Evolutionary conservation across 805 yeast species (phyloP), one percentile per base, ranked within the genome.

Genomic region (Zygosaccharomyces pseudorouxii): DNA sequence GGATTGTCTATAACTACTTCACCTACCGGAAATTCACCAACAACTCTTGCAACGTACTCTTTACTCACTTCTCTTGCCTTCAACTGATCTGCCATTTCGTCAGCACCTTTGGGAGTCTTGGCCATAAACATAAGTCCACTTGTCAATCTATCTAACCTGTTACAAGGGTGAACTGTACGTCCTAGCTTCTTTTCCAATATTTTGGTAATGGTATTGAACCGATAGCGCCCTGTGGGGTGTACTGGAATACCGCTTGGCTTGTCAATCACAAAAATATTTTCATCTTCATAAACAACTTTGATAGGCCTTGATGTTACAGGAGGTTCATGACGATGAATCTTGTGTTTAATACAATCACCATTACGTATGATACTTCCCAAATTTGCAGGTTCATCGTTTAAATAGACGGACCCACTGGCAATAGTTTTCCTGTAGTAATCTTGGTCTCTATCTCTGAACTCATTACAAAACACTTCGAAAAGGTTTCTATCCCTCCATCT

Each of bases 181-280:
- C 83, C 84, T 50, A 74, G 64, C 57, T 90, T 95, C 47, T 80
- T 79, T 64, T 87, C 83, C 55, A 93, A 67, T 3, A 89, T 79
- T 63, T 82, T 84, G 9, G 95, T 86, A 18, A 88, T 77, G 0
- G 95, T 80, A 63, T 83, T 79, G 67, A 80, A 80, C 62, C 93
- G 62, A 73, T 82, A 81, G 54, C 90, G 70, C 0, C 98, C 99
- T 0, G 97, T 85, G 3, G 99, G 98, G 64, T 93, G 99, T 0
- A 88, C 96, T 0, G 99, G 97, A 2, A 93, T 76, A 0, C 99
- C 97, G 3, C 93, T 78, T 0, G 99, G 99, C 55, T 93, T 93
- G 64, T 92, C 96, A 19, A 93, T 83, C 3, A 86, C 95, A 4
- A 93, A 73, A 19, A 89, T 63, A 43, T 85, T 78, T 6, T 84